Evolutionary conservation across 2,329 filamentous ascomycete species (phyloP).

Genomic region (Colletotrichum eremochloae): DNA sequence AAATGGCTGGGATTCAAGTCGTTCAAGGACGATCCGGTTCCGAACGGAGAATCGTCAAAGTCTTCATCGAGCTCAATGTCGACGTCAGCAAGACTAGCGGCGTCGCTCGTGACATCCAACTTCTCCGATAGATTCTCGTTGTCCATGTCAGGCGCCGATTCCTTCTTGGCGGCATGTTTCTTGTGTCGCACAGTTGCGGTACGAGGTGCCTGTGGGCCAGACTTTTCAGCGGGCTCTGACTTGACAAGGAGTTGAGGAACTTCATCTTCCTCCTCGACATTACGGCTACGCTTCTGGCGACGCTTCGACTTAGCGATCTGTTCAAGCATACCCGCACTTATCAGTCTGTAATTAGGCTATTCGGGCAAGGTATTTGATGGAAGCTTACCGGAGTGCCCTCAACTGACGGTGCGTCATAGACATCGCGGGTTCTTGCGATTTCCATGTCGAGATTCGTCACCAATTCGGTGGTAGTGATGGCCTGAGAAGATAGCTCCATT

Average conservation of each 20-base stretch:
- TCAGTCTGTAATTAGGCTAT: no score
- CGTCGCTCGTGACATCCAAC: conserved; percentile 20
- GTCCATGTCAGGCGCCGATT: neutral
- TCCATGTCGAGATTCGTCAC: conserved; percentile 70
- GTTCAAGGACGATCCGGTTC: neutral
- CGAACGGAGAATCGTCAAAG: conserved; percentile 2
- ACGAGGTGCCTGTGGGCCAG: neutral
- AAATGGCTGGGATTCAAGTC: neutral
- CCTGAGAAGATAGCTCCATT: conserved; percentile 74
- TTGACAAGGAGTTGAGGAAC: conserved; percentile 23
- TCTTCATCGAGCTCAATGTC: conserved; percentile 19
- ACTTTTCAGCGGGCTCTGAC: conserved; percentile 13
- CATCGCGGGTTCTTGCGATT: conserved; percentile 66
- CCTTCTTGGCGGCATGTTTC: neutral
- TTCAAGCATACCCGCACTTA: neutral
- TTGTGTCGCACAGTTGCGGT: neutral
- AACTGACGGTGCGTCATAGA: conserved; percentile 71
- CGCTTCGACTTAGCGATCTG: conserved; percentile 21
- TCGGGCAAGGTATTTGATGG: no score
- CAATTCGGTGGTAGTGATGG: conserved; percentile 73
- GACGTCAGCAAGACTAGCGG: conserved; percentile 1
- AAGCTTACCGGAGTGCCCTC: conserved; percentile 63
- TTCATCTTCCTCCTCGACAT: neutral
- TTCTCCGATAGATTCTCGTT: conserved; percentile 13
- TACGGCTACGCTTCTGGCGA: conserved; percentile 23